phyloP scores from a whole-genome alignment of 106 monocot species.

The Allium cepa region DNA sequence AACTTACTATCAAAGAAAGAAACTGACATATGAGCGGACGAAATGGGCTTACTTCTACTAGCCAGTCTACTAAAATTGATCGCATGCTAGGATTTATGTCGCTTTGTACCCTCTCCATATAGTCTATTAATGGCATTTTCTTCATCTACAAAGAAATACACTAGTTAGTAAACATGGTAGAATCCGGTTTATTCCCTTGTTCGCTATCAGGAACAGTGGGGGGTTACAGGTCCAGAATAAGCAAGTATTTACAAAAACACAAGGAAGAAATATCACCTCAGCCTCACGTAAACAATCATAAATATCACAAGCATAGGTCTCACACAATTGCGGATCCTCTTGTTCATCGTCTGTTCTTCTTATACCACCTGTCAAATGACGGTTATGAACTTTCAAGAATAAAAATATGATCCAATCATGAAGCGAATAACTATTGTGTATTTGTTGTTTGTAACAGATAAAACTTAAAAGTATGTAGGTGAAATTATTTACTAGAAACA shows the following conservation, averaged over 20 bases:
- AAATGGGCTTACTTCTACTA: constrained; percentile 38
- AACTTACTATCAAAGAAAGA: background rate
- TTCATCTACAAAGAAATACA: constrained; percentile 27
- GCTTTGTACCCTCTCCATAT: constrained; percentile 76
- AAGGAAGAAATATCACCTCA: constrained; percentile 36
- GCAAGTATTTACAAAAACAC: background rate
- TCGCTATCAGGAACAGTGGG: too few species aligned
- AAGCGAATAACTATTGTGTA: too few species aligned
- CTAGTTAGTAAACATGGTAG: too few species aligned
- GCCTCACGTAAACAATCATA: constrained; percentile 54
- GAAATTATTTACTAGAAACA: too few species aligned
- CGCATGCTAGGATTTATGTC: constrained; percentile 90
- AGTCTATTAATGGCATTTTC: constrained; percentile 63
- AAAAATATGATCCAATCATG: too few species aligned
- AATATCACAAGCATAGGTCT: constrained; percentile 73
- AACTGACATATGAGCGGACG: background rate
- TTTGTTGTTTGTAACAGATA: too few species aligned
- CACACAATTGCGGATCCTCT: constrained; percentile 61
- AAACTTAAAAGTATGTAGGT: too few species aligned
- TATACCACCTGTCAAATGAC: too few species aligned
- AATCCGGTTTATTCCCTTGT: too few species aligned
- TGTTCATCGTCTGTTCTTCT: constrained; percentile 26
- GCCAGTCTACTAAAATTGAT: constrained; percentile 55
- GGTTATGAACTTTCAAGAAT: too few species aligned
- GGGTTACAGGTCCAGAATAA: too few species aligned